These are phyloP conservation scores for Rhytidhysteron rufulum DNA, from an alignment of 2,329 filamentous ascomycete species.

Conservation along the genomic window DNA sequence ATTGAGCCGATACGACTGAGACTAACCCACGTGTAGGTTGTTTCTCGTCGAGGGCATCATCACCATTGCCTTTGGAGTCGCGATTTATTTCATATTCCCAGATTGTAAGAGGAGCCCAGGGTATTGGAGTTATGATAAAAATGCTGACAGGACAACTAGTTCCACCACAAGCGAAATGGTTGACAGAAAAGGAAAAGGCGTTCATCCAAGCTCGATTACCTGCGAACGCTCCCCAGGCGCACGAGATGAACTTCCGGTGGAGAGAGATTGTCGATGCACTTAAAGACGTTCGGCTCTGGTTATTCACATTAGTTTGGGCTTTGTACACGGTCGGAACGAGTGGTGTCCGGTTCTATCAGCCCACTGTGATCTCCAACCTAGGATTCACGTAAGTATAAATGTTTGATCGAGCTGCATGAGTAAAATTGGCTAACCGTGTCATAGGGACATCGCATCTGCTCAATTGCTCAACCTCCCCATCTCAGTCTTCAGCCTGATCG, in stretches of 20 bases:
- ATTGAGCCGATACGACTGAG: too few relatives aligned
- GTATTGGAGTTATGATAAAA: conserved; percentile 13
- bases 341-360: conserved; percentile 19
- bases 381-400: too few relatives aligned
- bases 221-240: conserved; percentile 39
- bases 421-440: too few relatives aligned
- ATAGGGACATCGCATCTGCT: too few relatives aligned
- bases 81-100: too few relatives aligned
- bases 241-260: conserved; percentile 45
- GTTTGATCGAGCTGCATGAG: too few relatives aligned
- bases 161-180: conserved; percentile 36
- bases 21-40: too few relatives aligned
- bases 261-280: conserved; percentile 44
- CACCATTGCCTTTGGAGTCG: too few relatives aligned
- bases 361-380: too few relatives aligned
- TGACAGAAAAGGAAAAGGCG: conserved; percentile 41
- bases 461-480: too few relatives aligned
- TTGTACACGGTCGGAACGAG: conserved; percentile 28
- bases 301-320: conserved; percentile 46
- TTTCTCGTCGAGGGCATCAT: too few relatives aligned
- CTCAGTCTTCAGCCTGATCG: too few relatives aligned
- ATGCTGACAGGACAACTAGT: conserved; percentile 34
- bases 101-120: conserved; percentile 13
- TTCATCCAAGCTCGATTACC: conserved; percentile 46
- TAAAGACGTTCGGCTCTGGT: conserved; percentile 48